Percentiles rank a stretch among this genome's conserved stretches.
Conservation (phyloP, 164 flowering plant species). For the Euptelea pleiosperma region DNA sequence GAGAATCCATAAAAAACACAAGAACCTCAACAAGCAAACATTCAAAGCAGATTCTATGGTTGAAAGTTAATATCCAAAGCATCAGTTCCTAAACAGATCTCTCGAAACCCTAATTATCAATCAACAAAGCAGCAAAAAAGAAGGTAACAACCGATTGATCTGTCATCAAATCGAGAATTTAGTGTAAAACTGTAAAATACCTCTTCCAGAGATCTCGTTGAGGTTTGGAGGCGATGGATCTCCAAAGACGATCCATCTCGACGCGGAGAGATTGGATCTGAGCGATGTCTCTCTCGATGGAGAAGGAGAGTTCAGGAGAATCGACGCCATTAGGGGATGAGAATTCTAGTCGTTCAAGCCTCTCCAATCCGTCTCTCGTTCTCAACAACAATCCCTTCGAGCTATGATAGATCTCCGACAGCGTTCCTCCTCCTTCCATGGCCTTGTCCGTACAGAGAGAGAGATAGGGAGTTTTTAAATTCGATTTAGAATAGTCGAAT, state of each 20-base stretch:
- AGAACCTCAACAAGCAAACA: not conserved
- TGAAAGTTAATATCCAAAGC: no score
- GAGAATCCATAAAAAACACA: no score
- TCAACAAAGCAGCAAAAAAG: no score
- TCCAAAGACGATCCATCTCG: conserved; percentile 89
- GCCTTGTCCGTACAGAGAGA: not conserved
- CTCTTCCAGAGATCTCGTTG: conserved; percentile 98
- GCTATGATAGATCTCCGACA: conserved; percentile 75
- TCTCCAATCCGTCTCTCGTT: conserved; percentile 65
- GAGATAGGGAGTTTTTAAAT: not conserved
- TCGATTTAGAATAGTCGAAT: no score
- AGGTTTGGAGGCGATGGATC: conserved; percentile 69
- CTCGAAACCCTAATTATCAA: no score
- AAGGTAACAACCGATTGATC: no score
- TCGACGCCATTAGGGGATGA: conserved; percentile 34
- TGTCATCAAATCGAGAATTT: no score
- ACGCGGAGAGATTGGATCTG: conserved; percentile 80
- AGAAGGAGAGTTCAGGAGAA: conserved; percentile 57
- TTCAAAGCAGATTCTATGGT: no score
- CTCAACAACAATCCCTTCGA: conserved; percentile 49
- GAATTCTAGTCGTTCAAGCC: conserved; percentile 68
- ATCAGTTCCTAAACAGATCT: no score
- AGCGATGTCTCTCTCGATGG: conserved; percentile 54
- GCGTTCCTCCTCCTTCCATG: conserved; percentile 56
- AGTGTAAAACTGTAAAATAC: no score